Evolutionary conservation across 163 green algal species (phyloP).

Genomic region (Volvox carteri): DNA sequence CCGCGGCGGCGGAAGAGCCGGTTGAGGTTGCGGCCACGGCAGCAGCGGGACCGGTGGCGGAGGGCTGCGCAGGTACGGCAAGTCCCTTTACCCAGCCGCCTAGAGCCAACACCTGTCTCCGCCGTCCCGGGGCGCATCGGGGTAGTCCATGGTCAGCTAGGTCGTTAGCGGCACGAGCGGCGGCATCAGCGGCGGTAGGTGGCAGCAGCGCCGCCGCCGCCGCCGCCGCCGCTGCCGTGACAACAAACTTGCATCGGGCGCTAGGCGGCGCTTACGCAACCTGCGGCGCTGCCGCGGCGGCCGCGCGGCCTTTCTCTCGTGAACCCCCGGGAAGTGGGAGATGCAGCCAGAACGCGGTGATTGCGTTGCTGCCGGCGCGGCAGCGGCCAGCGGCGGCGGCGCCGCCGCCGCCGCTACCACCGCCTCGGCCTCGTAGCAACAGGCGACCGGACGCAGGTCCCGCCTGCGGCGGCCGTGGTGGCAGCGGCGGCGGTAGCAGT

Average conservation of each 20-base stretch:
- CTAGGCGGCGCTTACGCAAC: not conserved
- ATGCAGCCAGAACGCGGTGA: not conserved
- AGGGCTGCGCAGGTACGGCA: not conserved
- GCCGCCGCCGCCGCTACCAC: not conserved
- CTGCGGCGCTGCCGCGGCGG: constrained; percentile 9
- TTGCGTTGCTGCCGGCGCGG: not conserved
- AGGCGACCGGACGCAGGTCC: not conserved
- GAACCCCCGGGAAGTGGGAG: not conserved
- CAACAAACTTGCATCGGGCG: not conserved
- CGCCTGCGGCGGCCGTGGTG: not conserved
- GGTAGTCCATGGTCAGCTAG: not conserved
- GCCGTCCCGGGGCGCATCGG: no score
- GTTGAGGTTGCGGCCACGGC: no score
- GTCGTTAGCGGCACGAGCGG: not conserved
- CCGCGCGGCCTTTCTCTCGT: constrained; percentile 1
- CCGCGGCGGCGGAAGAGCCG: no score
- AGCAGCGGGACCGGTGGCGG: not conserved
- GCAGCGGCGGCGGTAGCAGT: not conserved
- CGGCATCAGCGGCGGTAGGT: not conserved
- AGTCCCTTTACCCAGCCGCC: not conserved
- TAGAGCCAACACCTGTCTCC: no score
- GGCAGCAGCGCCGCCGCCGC: not conserved
- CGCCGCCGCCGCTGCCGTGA: not conserved
- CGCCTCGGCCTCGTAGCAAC: not conserved
- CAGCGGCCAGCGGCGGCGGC: no score